Evolutionary conservation across 2,329 filamentous ascomycete genomes (phyloP).

Genomic region (Cercospora zeae-maydis): DNA sequence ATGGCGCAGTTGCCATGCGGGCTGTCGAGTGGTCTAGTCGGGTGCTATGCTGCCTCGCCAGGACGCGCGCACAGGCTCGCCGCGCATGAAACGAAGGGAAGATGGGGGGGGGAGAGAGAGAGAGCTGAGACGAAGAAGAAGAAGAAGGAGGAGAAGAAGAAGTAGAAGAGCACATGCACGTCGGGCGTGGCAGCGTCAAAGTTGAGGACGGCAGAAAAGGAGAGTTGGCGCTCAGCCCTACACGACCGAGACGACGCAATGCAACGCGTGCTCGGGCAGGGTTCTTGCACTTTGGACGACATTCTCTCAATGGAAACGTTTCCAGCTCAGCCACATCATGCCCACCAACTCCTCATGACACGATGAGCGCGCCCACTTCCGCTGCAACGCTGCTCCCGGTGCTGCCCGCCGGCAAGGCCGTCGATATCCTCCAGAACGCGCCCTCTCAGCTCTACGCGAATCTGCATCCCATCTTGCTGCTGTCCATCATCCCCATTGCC

Average conservation of each 20-base stretch:
- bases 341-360: neutral
- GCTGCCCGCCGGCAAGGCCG: constrained; percentile 24
- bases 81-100: neutral
- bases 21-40: neutral
- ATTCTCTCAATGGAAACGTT: neutral
- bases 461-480: constrained; percentile 64
- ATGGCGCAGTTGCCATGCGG: neutral
- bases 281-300: neutral
- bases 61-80: neutral
- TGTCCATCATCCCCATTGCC: constrained; percentile 59
- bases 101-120: neutral
- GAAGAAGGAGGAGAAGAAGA: neutral
- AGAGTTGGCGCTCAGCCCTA: constrained; percentile 3
- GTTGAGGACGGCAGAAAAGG: neutral
- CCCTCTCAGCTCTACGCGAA: constrained; percentile 52
- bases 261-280: constrained; percentile 1
- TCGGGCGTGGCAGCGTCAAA: neutral
- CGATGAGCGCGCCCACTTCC: neutral
- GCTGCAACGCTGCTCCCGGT: neutral
- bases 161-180: neutral
- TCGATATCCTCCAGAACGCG: constrained; percentile 32
- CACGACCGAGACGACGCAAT: neutral
- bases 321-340: neutral
- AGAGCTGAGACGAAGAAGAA: neutral
- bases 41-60: neutral